These are phyloP conservation scores for Lentinula sp. DNA, from an alignment of 768 basidiomycete genomes.

Conservation along the genomic window DNA sequence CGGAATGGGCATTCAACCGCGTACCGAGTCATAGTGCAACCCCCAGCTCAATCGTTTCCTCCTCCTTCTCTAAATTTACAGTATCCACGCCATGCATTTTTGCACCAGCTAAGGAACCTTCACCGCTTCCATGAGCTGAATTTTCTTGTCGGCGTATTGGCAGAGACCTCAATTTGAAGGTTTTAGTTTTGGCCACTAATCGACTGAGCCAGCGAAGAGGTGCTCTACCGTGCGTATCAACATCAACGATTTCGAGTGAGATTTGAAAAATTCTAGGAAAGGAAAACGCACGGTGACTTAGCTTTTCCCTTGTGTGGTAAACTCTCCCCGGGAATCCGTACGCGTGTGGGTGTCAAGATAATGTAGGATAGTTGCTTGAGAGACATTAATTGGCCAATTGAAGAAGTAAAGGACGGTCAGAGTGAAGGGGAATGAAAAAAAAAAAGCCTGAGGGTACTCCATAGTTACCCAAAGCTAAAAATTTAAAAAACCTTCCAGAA, in stretches of 20 bases:
- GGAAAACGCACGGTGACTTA: constrained; percentile 11
- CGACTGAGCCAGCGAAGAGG: constrained; percentile 14
- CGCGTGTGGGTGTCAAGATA: constrained; percentile 44
- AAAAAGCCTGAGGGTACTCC: too few relatives aligned
- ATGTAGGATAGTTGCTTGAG: constrained; percentile 46
- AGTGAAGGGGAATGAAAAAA: too few relatives aligned
- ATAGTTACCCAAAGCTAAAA: too few relatives aligned
- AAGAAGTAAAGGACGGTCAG: too few relatives aligned
- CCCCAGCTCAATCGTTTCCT: constrained; percentile 12
- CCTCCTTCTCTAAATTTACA: constrained; percentile 16
- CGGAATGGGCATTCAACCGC: too few relatives aligned
- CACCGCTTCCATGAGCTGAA: background rate
- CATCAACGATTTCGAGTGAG: background rate
- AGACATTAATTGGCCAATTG: too few relatives aligned
- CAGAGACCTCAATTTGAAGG: constrained; percentile 13
- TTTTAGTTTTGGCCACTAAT: constrained; percentile 19
- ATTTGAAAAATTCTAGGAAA: constrained; percentile 7
- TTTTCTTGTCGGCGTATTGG: background rate
- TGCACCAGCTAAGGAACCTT: background rate
- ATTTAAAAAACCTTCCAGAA: too few relatives aligned
- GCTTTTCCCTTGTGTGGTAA: constrained; percentile 9
- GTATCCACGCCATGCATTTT: background rate
- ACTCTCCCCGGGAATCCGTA: constrained; percentile 43
- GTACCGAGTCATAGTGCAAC: background rate
- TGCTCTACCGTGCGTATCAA: constrained; percentile 10